Evolutionary conservation across 306 rosid genomes (phyloP), one percentile per base, ranked within the genome.

Genomic region (Gastrolobium villosum): DNA sequence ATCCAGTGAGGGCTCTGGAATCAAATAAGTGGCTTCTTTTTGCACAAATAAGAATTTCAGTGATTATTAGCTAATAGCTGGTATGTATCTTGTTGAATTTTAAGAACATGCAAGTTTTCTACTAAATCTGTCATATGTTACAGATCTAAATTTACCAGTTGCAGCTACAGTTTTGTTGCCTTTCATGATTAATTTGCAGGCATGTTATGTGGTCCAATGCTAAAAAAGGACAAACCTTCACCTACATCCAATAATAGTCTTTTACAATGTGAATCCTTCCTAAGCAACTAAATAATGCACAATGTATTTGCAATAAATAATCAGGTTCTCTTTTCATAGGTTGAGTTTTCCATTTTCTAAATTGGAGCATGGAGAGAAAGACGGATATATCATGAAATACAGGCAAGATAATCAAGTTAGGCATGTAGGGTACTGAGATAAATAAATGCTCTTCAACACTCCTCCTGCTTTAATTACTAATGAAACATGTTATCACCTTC

Each of bases 201-300:
- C 71, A 79, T 67, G 73, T 30, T 44, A 79, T 70, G 82, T 84
- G 84, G 84, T 81, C 80, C 90, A 65, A 53, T 81, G 81, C 72
- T 65, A 65, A 30, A 78, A 78, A 36, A 57, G 68, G 54, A 50
- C 46, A 72, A 39, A 26, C 70, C 74, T 40, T 46, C 28, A 26
- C 72, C 80, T 28, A 78, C 57, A 66, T 59, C 13, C 30, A 48
- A 65, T 55, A 64, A 36, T 67, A 50, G 57, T 32, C 48, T 57
- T 54, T 40, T 32, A 43, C 20, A 31, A 74, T 48, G 78, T 61
- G 76, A 41, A 52, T 59, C 71, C 34, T 11, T 56, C 4, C 56
- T 32, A 34, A 31, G 46, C 48, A 74, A 41, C 46, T 15, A 40
- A 31, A 43, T 55, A 61, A 55, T 60, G 70, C 40, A 71, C 36